Base-by-base conservation (phyloP, 2,329 filamentous ascomycete genomes). In the Alternaria atra region DNA sequence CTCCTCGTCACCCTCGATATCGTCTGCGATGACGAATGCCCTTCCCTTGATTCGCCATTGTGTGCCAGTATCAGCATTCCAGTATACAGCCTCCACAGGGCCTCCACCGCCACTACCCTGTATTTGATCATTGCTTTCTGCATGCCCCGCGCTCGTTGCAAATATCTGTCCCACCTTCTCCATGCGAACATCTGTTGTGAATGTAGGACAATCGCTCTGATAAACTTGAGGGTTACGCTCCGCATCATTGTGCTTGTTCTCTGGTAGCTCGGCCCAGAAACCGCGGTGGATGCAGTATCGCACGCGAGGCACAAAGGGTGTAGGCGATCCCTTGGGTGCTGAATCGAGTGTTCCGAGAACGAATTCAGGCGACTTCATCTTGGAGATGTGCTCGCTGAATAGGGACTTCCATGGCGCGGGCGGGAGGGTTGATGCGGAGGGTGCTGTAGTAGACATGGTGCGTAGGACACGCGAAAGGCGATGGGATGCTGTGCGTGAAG, bases 181-280 rank as follows among this genome's bases (percentile, higher is more conserved):
- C 92, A 96, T 97, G 46, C 94, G 87, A 8, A 87, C 87, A 77
- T 98, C 95, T 0, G 93, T 97, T 1, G 94, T 97, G 73, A 97
- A 90, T 1, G 91, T 90, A 3, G 91, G 86, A 69, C 94, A 82
- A 67, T 98, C 93, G 69, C 88, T 92, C 72, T 91, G 89, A 74
- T 87, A 97, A 1, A 87, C 80, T 6, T 80, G 68, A 5, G 91
- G 89, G 77, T 97, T 97, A 64, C 84, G 83, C 64, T 88, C 84
- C 3, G 92, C 90, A 34, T 87, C 81, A 78, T 95, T 94, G 77
- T 89, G 88, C 43, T 88, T 86, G 79, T 94, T 92, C 53, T 83
- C 84, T 4, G 90, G 89, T 1, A 97, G 83, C 56, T 86, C 84
- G 0, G 89, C 89, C 87, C 91, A 97, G 80, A 97, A 89, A 68